Evolutionary conservation across 345 rosid species (phyloP).

Genomic region (Citrus sinensis): DNA sequence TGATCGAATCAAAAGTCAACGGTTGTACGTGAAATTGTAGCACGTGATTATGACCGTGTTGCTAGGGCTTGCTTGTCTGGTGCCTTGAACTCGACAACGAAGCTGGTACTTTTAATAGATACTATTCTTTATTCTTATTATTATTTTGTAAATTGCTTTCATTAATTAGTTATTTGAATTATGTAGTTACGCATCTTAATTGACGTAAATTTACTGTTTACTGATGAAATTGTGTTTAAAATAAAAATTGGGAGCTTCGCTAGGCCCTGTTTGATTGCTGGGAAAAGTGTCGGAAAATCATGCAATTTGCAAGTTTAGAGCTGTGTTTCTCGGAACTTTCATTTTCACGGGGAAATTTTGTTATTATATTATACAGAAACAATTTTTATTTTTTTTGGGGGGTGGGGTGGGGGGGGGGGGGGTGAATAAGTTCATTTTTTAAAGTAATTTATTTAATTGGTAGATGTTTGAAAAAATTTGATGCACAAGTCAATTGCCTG

Average conservation of each 20-base stretch:
- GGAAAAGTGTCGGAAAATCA: slow-evolving; percentile 22
- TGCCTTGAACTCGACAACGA: slow-evolving; percentile 6
- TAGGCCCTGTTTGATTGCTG: slow-evolving; percentile 29
- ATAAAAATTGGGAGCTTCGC: slow-evolving; percentile 18
- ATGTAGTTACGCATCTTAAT: not conserved
- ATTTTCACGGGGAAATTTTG: not conserved
- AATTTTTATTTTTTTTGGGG: not conserved
- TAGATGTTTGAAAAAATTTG: not conserved
- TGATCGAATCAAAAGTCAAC: slow-evolving; percentile 23
- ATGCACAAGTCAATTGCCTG: not conserved
- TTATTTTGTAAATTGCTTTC: not conserved
- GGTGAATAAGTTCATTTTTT: not conserved
- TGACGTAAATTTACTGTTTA: not conserved
- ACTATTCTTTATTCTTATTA: not conserved
- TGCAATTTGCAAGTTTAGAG: not conserved
- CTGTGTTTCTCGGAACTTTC: not conserved
- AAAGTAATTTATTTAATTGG: not conserved
- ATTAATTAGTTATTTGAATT: not conserved
- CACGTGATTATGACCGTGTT: not conserved
- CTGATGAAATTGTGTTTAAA: too few species aligned
- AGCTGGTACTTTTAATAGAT: slow-evolving; percentile 22
- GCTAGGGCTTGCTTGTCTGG: slow-evolving; percentile 9
- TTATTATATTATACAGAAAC: too few species aligned
- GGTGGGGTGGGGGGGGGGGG: too few species aligned
- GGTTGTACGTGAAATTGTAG: slow-evolving; percentile 8